phyloP scores from a whole-genome alignment of 495 filamentous ascomycete species.

The Entonaema liquescens region DNA sequence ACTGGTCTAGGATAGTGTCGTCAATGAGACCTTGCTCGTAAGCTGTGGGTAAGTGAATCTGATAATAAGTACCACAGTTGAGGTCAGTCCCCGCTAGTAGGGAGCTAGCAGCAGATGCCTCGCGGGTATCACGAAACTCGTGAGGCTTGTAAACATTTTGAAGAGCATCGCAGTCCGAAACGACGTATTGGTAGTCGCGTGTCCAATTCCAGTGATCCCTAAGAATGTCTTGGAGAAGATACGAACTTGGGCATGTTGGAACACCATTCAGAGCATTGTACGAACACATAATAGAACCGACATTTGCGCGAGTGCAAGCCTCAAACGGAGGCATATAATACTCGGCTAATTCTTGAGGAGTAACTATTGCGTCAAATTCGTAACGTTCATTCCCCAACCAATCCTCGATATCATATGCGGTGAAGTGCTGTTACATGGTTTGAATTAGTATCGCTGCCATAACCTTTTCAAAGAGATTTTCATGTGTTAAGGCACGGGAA shows the following conservation, averaged over 20 bases:
- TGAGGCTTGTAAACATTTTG: constrained; percentile 66
- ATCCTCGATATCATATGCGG: constrained; percentile 67
- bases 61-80: constrained; percentile 67
- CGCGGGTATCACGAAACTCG: constrained; percentile 54
- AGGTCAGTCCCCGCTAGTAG: constrained; percentile 67
- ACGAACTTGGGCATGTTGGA: constrained; percentile 62
- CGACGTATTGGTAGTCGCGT: constrained; percentile 63
- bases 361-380: constrained; percentile 63
- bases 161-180: constrained; percentile 65
- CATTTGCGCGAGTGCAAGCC: constrained; percentile 58
- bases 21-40: constrained; percentile 59
- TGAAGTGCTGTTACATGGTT: constrained; percentile 56
- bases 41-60: constrained; percentile 58
- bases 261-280: constrained; percentile 68
- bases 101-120: constrained; percentile 59
- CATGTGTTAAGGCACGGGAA: background rate
- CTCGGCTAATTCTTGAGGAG: constrained; percentile 62
- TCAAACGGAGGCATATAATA: constrained; percentile 63
- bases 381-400: constrained; percentile 62
- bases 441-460: background rate
- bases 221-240: constrained; percentile 64
- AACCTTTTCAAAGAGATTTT: background rate
- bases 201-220: constrained; percentile 64
- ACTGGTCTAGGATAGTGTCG: constrained; percentile 58
- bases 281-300: constrained; percentile 66